These are phyloP conservation scores for Graphiopsis chlorocephala DNA, from an alignment of 2,329 filamentous ascomycete species.

Conservation along the genomic window DNA sequence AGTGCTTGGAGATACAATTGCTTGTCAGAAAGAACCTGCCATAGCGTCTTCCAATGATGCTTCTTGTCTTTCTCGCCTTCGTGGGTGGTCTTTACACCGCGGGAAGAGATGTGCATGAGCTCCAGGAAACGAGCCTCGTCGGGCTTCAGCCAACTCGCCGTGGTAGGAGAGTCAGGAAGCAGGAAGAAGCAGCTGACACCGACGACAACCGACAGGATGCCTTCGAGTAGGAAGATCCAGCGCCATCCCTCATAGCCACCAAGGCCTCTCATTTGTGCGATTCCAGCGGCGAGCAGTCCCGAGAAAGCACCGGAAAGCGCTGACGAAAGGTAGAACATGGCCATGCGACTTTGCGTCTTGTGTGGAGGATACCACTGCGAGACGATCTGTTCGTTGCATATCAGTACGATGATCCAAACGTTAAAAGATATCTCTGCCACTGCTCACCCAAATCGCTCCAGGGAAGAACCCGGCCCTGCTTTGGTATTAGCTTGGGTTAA, in stretches of 20 bases:
- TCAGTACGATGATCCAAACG: neutral
- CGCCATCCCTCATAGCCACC: conserved; percentile 33
- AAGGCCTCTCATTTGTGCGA: conserved; percentile 38
- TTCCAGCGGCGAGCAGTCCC: conserved; percentile 25
- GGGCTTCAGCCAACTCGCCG: conserved; percentile 60
- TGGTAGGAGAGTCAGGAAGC: conserved; percentile 49
- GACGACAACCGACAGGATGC: conserved; percentile 51
- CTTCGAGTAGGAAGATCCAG: conserved; percentile 46
- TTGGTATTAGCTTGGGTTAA: neutral
- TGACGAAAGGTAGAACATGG: conserved; percentile 23
- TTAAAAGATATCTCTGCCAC: neutral
- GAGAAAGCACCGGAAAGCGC: conserved; percentile 26
- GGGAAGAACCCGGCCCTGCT: conserved; percentile 14
- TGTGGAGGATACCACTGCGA: conserved; percentile 25
- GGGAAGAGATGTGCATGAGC: conserved; percentile 60
- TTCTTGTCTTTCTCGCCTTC: conserved; percentile 15
- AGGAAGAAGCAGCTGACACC: conserved; percentile 52
- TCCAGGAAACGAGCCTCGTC: conserved; percentile 63
- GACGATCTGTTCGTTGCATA: neutral
- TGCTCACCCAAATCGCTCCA: conserved; percentile 11
- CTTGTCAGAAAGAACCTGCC: conserved; percentile 22
- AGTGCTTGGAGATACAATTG: conserved; percentile 26
- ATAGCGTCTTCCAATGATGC: conserved; percentile 12
- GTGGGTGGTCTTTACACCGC: conserved; percentile 38
- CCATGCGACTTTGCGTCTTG: conserved; percentile 24